These are phyloP conservation scores for Cairneyella variabilis DNA, from an alignment of 495 filamentous ascomycete species.

Conservation along the genomic window DNA sequence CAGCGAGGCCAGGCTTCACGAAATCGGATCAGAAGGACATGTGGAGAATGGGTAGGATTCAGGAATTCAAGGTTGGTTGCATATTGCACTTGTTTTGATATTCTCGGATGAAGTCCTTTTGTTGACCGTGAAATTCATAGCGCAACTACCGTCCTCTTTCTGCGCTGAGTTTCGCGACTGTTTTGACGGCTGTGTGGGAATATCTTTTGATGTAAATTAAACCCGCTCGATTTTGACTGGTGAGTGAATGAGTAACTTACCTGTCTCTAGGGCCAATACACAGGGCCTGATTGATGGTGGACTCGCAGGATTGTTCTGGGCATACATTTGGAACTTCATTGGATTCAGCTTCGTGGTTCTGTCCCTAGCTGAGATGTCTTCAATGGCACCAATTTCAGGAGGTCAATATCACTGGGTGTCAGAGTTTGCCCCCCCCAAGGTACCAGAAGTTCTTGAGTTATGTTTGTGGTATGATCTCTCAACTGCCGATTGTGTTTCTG, in stretches of 20 bases:
- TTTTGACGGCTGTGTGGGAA: constrained; percentile 28
- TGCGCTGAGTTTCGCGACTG: constrained; percentile 25
- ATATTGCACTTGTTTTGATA: background rate
- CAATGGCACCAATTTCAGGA: constrained; percentile 29
- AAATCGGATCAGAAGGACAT: constrained; percentile 30
- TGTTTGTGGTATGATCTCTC: constrained; percentile 28
- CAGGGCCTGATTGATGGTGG: constrained; percentile 32
- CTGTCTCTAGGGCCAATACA: constrained; percentile 13
- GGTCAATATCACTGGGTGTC: too few relatives aligned
- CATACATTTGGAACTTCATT: constrained; percentile 31
- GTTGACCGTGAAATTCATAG: constrained; percentile 3
- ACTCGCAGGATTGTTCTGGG: constrained; percentile 32
- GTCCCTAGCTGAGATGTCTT: constrained; percentile 34
- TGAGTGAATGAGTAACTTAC: background rate
- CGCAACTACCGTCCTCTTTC: constrained; percentile 27
- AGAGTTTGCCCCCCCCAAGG: constrained; percentile 39
- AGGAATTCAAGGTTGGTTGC: constrained; percentile 25
- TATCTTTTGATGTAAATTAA: constrained; percentile 19
- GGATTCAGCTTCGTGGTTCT: constrained; percentile 32
- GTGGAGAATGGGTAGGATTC: constrained; percentile 32
- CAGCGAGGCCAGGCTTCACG: constrained; percentile 12
- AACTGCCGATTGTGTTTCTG: background rate
- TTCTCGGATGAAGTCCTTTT: background rate
- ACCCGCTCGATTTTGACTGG: background rate
- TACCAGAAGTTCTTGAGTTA: constrained; percentile 44